Base-by-base conservation (phyloP, 2,329 filamentous ascomycete genomes). In the Aspergillus japonicus region DNA sequence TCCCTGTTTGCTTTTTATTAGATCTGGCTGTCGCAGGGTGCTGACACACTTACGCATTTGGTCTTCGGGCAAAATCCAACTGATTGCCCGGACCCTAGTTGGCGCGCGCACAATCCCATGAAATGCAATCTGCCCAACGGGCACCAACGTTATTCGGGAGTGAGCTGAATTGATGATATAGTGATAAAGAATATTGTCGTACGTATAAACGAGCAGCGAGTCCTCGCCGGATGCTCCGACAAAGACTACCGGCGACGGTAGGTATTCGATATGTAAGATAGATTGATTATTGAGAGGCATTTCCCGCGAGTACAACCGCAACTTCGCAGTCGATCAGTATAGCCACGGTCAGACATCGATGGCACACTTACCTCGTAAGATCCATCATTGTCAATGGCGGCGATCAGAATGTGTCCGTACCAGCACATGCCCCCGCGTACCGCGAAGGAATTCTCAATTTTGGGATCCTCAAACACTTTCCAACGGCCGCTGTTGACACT, bases 381-480 rank as follows among this genome's bases (percentile, higher is more conserved):
- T 65, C 88, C 85, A 66, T 90, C 90, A 56, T 87, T 88, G 75
- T 99, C 95, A n/a, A 97, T 89, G 4, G 94, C 92, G 44, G 92
- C 93, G 58, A 98, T 91, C 19, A 99, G 82, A 33, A 98, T 90
- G 76, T 99, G 94, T 66, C 96, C 92, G 72, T 96, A 93, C 95
- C 95, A 99, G 73, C 94, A 98, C 93, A 99, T 96, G 6, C 95
- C 95, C 52, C 95, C 95, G 63, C 93, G 84, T 14, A 99, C 91
- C 24, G 92, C 87, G 72, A 99, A 99, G 63, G 93, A 91, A 68
- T 93, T 92, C 75, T 98, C 95, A 70, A 89, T 85, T 31, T 84
- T 86, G 26, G 88, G 84, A 68, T 93, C 92, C 52, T 89, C 84
- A 73, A 99, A 99, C 0, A 90, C 96, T 73, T 96, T 97, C 95